phyloP scores from a whole-genome alignment of 768 basidiomycete genomes.

The Naganishia vishniacii region DNA sequence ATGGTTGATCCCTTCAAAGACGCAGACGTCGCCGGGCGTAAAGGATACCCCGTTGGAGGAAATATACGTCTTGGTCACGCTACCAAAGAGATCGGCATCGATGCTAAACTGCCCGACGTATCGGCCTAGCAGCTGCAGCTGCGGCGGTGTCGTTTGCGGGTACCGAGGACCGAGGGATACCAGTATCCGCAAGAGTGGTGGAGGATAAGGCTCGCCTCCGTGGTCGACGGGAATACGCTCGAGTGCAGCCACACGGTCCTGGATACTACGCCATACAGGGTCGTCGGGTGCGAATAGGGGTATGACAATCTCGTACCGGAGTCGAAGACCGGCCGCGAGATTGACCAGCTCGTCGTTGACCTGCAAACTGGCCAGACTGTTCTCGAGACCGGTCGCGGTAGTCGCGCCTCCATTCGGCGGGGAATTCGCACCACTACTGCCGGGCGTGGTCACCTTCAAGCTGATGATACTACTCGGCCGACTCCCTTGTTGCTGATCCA shows the following conservation, averaged over 20 bases:
- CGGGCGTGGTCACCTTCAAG: background rate
- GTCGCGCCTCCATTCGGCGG: conserved; percentile 1
- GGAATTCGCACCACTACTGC: background rate
- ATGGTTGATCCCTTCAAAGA: conserved; percentile 48
- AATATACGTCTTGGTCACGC: conserved; percentile 47
- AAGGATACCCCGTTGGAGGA: conserved; percentile 44
- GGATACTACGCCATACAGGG: background rate
- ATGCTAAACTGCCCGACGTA: conserved; percentile 47
- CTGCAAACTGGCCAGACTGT: conserved; percentile 24
- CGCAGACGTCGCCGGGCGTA: conserved; percentile 45
- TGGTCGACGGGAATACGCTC: conserved; percentile 20
- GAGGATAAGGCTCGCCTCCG: conserved; percentile 7
- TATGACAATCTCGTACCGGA: conserved; percentile 42
- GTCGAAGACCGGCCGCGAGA: conserved; percentile 35
- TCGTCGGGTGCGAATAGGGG: conserved; percentile 36
- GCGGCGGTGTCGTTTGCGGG: conserved; percentile 44
- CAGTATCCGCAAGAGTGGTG: background rate
- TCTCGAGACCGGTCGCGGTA: conserved; percentile 1
- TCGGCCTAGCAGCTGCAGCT: conserved; percentile 47
- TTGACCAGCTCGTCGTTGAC: conserved; percentile 17
- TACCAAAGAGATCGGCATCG: conserved; percentile 47
- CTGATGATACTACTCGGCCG: conserved; percentile 16
- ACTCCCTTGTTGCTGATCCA: conserved; percentile 2
- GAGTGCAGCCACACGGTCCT: conserved; percentile 10
- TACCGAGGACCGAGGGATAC: conserved; percentile 47